phyloP scores from a whole-genome alignment of 108 stramenopile genomes.

The Skeletonema potamos region DNA sequence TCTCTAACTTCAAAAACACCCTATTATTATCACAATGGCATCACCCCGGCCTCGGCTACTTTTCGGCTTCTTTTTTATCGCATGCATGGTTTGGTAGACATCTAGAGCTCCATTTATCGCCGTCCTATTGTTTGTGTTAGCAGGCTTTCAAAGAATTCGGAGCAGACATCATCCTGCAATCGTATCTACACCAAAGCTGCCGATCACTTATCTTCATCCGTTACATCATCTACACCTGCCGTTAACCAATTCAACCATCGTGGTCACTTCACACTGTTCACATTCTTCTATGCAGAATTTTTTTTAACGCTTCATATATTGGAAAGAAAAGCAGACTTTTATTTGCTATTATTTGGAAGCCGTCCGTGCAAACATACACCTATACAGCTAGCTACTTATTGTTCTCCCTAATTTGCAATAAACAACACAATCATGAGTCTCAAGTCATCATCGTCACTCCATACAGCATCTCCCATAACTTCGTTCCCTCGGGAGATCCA shows the following conservation, averaged over 20 bases:
- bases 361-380: neutral
- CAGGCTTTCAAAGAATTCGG: neutral
- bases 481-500: constrained; percentile 67
- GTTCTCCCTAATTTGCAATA: neutral
- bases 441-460: neutral
- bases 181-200: neutral
- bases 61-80: neutral
- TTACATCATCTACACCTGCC: neutral
- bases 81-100: neutral
- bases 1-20: too few species aligned
- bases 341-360: neutral
- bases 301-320: neutral
- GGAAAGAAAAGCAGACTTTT: neutral
- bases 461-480: neutral
- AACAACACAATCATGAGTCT: constrained; percentile 1
- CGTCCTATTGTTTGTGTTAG: neutral
- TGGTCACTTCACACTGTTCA: neutral
- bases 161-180: neutral
- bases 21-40: too few species aligned
- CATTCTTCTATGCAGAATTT: neutral
- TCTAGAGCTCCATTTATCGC: neutral
- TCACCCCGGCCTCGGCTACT: too few species aligned
- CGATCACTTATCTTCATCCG: neutral
- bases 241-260: too few species aligned
- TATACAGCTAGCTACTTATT: neutral